Evolutionary conservation across 176 grass and related monocot species (phyloP).

Genomic region (Aegilops speltoides): DNA sequence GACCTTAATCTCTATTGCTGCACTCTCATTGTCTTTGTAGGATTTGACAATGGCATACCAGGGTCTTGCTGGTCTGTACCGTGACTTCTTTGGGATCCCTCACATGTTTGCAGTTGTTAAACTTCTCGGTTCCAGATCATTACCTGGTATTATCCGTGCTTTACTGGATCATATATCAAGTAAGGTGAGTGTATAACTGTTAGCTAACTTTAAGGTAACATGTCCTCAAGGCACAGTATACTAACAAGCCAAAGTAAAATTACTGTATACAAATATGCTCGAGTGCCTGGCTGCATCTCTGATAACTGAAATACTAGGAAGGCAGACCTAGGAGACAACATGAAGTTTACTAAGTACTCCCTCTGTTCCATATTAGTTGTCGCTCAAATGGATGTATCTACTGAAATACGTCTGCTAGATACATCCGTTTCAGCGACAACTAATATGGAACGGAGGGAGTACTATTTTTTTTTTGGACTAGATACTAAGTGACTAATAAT

Average conservation of each 20-base stretch:
- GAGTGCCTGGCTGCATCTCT: slow-evolving; percentile 23
- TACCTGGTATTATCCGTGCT: slow-evolving; percentile 93
- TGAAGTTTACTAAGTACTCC: slow-evolving; percentile 8
- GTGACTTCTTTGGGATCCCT: slow-evolving; percentile 94
- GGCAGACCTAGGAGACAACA: neutral
- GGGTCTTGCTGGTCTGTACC: slow-evolving; percentile 71
- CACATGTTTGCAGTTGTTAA: slow-evolving; percentile 98
- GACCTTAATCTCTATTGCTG: slow-evolving; percentile 17
- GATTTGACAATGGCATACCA: slow-evolving; percentile 88
- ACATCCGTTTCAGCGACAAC: too few species aligned
- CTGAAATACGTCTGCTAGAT: too few species aligned
- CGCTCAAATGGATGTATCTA: too few species aligned
- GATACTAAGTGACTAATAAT: neutral
- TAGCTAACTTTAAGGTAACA: neutral
- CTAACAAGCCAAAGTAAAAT: neutral
- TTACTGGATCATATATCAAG: slow-evolving; percentile 96
- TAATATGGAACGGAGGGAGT: too few species aligned
- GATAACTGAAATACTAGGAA: neutral
- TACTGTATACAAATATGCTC: neutral
- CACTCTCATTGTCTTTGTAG: slow-evolving; percentile 49
- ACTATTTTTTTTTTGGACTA: too few species aligned
- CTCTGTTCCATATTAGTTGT: too few species aligned
- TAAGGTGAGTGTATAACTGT: slow-evolving; percentile 62
- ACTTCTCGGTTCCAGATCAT: slow-evolving; percentile 93
- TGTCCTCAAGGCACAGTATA: slow-evolving; percentile 23